Percentiles rank a stretch among this genome's conserved stretches.
Conservation (phyloP, 352 stramenopile genomes). For the Phytophthora kernoviae region DNA sequence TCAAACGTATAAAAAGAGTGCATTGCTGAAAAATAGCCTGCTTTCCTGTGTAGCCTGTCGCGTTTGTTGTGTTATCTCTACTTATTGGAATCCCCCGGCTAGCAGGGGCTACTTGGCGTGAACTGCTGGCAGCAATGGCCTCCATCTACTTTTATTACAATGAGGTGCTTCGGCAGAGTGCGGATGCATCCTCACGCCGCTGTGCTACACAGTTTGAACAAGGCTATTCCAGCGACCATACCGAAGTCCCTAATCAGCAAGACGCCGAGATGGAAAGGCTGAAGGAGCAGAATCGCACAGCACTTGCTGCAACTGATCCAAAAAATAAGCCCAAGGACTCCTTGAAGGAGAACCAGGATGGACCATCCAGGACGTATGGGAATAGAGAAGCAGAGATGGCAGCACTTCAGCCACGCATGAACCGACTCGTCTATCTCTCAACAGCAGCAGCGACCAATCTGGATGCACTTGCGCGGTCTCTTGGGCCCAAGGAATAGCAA, state of each 20-base stretch:
- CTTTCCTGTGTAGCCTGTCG: too few species aligned
- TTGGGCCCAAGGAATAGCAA: constrained; percentile 25
- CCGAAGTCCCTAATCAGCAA: constrained; percentile 8
- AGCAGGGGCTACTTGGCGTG: neutral
- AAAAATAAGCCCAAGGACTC: constrained; percentile 2
- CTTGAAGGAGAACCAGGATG: constrained; percentile 25
- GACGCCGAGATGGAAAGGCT: neutral
- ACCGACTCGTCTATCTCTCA: constrained; percentile 25
- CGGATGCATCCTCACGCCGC: constrained; percentile 9
- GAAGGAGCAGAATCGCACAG: neutral
- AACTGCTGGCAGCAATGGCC: constrained; percentile 11
- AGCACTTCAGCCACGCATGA: constrained; percentile 32
- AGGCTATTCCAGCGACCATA: neutral
- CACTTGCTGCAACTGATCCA: neutral
- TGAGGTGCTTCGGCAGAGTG: constrained; percentile 31
- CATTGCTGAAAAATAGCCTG: constrained; percentile 1
- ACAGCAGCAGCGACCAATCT: constrained; percentile 22
- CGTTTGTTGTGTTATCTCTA: constrained; percentile 14
- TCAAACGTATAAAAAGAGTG: constrained; percentile 6
- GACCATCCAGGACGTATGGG: neutral
- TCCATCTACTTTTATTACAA: constrained; percentile 41
- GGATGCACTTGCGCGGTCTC: constrained; percentile 27
- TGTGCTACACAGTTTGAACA: neutral
- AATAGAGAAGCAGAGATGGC: constrained; percentile 22
- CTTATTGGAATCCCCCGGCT: neutral